Percentiles rank a stretch among this genome's conserved stretches.
These are phyloP conservation scores for Candida sanyaensis DNA, from an alignment of 1,139 yeast genomes.

Conservation along the genomic window DNA sequence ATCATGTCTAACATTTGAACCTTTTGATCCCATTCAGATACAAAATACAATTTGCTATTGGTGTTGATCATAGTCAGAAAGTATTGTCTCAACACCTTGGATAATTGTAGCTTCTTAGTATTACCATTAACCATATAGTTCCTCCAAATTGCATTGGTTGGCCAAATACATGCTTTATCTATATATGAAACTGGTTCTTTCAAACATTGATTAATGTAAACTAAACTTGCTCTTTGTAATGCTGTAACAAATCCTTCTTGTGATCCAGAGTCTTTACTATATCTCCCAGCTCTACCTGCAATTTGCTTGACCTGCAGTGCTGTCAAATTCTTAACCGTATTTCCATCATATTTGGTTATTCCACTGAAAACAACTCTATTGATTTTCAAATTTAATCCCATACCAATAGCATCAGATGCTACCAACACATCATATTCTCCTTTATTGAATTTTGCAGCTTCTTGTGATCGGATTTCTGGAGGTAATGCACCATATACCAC, in stretches of 20 bases:
- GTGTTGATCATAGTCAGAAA: background rate
- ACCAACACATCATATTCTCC: conserved; percentile 79
- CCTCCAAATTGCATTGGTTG: conserved; percentile 64
- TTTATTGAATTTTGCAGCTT: conserved; percentile 74
- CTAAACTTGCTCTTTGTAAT: conserved; percentile 42
- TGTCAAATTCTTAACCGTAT: conserved; percentile 45
- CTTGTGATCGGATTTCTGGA: conserved; percentile 88
- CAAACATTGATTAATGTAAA: conserved; percentile 46
- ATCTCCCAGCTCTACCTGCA: conserved; percentile 97
- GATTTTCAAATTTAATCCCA: conserved; percentile 90
- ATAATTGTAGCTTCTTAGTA: conserved; percentile 26
- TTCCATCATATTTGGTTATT: conserved; percentile 72
- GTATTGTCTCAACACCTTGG: background rate
- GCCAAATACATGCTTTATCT: conserved; percentile 66
- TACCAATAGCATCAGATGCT: conserved; percentile 97
- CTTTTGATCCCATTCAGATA: conserved; percentile 49
- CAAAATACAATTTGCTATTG: conserved; percentile 29
- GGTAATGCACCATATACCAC: conserved; percentile 96
- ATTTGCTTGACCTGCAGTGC: conserved; percentile 82
- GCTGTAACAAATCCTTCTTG: conserved; percentile 67
- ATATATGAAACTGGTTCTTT: conserved; percentile 47
- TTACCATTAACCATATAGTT: conserved; percentile 57
- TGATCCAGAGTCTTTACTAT: conserved; percentile 34
- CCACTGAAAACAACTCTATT: conserved; percentile 76
- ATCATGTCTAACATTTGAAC: conserved; percentile 48